Evolutionary conservation across 139 green algal species (phyloP).

Genomic region (Micractinium sp.): DNA sequence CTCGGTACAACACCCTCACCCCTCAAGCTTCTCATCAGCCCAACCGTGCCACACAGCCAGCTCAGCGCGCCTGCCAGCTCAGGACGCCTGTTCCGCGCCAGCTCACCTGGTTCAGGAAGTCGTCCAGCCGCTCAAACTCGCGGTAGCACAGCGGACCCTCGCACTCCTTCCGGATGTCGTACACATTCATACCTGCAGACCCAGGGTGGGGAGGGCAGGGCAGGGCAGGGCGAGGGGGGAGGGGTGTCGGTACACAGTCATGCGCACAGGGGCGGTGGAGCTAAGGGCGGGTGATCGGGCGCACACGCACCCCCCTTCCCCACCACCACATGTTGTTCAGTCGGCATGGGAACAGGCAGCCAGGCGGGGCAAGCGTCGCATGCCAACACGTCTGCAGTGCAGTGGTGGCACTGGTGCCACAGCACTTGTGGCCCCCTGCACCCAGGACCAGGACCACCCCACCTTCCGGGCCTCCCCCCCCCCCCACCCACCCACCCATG

Average conservation of each 20-base stretch:
- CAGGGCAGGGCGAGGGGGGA: neutral
- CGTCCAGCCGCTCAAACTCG: conserved; percentile 65
- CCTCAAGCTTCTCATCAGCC: too few relatives aligned
- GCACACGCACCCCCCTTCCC: too few relatives aligned
- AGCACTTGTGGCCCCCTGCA: too few relatives aligned
- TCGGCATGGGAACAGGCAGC: neutral
- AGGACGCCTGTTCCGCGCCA: neutral
- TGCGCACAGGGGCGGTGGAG: too few relatives aligned
- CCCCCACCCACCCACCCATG: neutral
- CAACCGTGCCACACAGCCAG: too few relatives aligned
- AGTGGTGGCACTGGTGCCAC: neutral
- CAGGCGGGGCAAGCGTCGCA: neutral
- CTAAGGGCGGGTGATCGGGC: too few relatives aligned
- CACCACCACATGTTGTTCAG: too few relatives aligned
- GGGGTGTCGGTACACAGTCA: neutral
- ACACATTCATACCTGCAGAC: conserved; percentile 78
- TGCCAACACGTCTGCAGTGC: neutral
- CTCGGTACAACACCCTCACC: too few relatives aligned
- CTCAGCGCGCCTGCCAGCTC: too few relatives aligned
- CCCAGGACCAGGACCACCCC: too few relatives aligned
- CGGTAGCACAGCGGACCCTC: conserved; percentile 84
- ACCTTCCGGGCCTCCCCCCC: too few relatives aligned
- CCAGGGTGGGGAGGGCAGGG: conserved; percentile 33
- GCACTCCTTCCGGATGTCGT: conserved; percentile 90
- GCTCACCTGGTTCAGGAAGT: conserved; percentile 69